These are phyloP conservation scores for Cordyceps fumosorosea DNA, from an alignment of 2,329 filamentous ascomycete species.

Conservation along the genomic window DNA sequence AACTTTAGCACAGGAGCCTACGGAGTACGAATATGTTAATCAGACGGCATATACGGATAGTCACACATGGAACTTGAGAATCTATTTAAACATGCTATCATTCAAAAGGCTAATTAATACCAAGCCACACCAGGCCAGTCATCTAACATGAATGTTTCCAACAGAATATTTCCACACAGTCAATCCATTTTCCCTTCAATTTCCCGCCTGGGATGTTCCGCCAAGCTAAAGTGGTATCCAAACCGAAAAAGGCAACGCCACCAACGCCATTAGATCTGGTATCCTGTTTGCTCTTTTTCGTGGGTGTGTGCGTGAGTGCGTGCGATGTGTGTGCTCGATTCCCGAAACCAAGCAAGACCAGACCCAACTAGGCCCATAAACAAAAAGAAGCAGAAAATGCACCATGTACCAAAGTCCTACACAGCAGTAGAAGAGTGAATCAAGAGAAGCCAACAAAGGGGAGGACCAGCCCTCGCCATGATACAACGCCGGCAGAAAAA, in stretches of 20 bases:
- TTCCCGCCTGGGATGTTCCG: background rate
- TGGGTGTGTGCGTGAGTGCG: background rate
- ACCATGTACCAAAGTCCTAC: background rate
- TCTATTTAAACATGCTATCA: conserved; percentile 6
- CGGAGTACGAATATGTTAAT: too few relatives aligned
- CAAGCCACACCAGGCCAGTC: conserved; percentile 5
- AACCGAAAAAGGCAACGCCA: conserved; percentile 4
- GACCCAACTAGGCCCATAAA: background rate
- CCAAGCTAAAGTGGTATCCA: conserved; percentile 10
- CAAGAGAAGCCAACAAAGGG: background rate
- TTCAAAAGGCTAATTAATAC: conserved; percentile 12
- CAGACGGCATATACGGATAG: too few relatives aligned
- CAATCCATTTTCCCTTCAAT: background rate
- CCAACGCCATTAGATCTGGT: conserved; percentile 9
- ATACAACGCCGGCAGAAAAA: conserved; percentile 9
- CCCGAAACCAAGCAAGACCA: background rate
- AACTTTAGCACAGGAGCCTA: background rate
- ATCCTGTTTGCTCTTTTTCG: background rate
- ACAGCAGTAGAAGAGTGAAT: background rate
- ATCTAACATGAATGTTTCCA: conserved; percentile 12
- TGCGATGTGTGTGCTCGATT: background rate
- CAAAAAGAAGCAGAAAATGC: background rate
- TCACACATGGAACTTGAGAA: background rate
- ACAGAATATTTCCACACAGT: background rate
- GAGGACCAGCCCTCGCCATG: conserved; percentile 2